These are phyloP conservation scores for Ceratopteris richardii DNA, from an alignment of 75 land plant genomes.

Conservation along the genomic window DNA sequence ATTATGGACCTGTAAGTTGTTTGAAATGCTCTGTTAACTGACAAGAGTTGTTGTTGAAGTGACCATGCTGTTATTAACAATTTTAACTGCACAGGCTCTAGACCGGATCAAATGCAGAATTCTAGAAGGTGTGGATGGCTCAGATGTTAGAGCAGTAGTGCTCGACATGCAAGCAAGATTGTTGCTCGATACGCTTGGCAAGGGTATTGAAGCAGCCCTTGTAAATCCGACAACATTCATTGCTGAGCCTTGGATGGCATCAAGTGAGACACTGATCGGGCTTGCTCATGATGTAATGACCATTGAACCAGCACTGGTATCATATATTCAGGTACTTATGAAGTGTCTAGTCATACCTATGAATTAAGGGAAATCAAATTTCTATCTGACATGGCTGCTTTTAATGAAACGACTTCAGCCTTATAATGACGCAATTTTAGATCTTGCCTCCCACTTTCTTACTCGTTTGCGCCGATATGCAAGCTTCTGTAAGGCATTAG, in stretches of 20 bases:
- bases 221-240: conserved; percentile 81
- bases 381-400: not conserved
- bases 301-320: conserved; percentile 80
- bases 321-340: conserved; percentile 61
- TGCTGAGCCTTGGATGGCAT: conserved; percentile 91
- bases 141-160: conserved; percentile 93
- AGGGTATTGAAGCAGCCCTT: conserved; percentile 96
- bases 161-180: conserved; percentile 98
- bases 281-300: conserved; percentile 85
- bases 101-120: conserved; percentile 95
- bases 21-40: too few species aligned
- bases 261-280: conserved; percentile 67
- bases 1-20: conserved; percentile 77
- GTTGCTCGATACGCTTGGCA: conserved; percentile 89
- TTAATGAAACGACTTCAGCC: conserved; percentile 40
- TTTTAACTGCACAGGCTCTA: conserved; percentile 43
- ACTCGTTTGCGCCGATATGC: conserved; percentile 96
- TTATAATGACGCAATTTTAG: conserved; percentile 90
- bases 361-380: not conserved
- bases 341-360: not conserved
- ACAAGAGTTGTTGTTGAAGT: too few species aligned
- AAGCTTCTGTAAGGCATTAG: conserved; percentile 95
- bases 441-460: conserved; percentile 96
- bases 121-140: conserved; percentile 93
- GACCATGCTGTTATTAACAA: not conserved